These are phyloP conservation scores for Lachancea sp. DNA, from an alignment of 805 yeast species.

Conservation along the genomic window DNA sequence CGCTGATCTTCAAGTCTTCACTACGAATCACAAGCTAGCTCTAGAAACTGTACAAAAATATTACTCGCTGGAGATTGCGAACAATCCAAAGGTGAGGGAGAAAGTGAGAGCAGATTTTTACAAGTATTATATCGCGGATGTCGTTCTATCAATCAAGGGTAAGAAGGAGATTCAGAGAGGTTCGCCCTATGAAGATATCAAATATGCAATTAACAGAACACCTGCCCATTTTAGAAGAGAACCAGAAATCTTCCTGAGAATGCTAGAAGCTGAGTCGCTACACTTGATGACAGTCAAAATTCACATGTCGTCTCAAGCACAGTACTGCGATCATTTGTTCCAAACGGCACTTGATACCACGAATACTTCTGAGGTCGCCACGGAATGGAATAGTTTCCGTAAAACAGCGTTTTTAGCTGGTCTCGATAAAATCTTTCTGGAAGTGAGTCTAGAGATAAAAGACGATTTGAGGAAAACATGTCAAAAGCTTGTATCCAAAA, in stretches of 20 bases:
- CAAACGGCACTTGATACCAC: slow-evolving; percentile 61
- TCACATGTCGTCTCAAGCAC: slow-evolving; percentile 36
- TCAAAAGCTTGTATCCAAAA: slow-evolving; percentile 59
- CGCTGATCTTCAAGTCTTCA: slow-evolving; percentile 36
- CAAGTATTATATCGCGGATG: slow-evolving; percentile 60
- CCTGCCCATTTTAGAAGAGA: slow-evolving; percentile 63
- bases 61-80: slow-evolving; percentile 71
- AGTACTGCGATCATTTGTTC: slow-evolving; percentile 41
- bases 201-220: slow-evolving; percentile 79
- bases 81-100: slow-evolving; percentile 73
- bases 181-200: slow-evolving; percentile 81
- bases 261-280: slow-evolving; percentile 83
- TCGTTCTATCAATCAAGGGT: slow-evolving; percentile 80
- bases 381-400: slow-evolving; percentile 76
- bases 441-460: slow-evolving; percentile 68
- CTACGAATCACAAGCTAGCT: slow-evolving; percentile 51
- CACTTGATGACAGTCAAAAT: slow-evolving; percentile 67
- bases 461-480: slow-evolving; percentile 76
- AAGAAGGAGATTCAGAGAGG: slow-evolving; percentile 67
- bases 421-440: slow-evolving; percentile 56
- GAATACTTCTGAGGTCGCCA: slow-evolving; percentile 67
- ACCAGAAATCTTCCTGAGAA: slow-evolving; percentile 80
- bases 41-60: slow-evolving; percentile 66
- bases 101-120: slow-evolving; percentile 59
- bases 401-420: slow-evolving; percentile 60